Base-by-base conservation (phyloP, 1,139 yeast species). In the Taiozyma onychis region DNA sequence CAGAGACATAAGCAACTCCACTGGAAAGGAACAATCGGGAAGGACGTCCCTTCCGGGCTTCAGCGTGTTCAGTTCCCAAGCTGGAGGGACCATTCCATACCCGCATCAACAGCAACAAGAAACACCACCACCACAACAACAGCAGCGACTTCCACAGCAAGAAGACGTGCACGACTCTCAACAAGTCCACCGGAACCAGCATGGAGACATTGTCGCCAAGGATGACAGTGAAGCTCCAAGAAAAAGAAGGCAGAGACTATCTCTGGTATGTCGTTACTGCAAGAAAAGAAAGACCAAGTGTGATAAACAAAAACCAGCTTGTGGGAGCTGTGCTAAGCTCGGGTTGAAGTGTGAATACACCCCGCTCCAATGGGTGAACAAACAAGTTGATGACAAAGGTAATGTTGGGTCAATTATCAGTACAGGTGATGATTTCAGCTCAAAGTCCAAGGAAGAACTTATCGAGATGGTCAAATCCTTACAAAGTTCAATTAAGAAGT, bases 261-360 rank as follows among this genome's bases (percentile, higher is more conserved):
- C 61, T 1, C 46, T 54, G 9, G 57, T 54, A 11, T 57, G 61
- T 26, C 24, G 39, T 4, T 51, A 55, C 32, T 56, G 61, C 50
- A 54, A 53, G 22, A 48, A 50, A 24, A 45, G 59, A 6, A 57
- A 57, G 51, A 51, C 54, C 47, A 53, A 52, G 43, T 57, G 61
- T 47, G 55, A 56, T 32, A 56, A 49, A 39, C 43, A 5, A 8
- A 67, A 62, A 34, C 74, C 73, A 1, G 48, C 42, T 5, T 70
- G 74, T 48, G 21, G 32, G 6, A 59, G 62, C 18, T 69, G 73
- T 51, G 18, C 39, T 5, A 57, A 64, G 45, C 50, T 64, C 42
- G 51, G 53, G 4, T 34, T 65, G 13, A 44, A 44, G 1, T 69
- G 59, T 18, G 44, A 46, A 6, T 56, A 70, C 39, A 46, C 42